phyloP scores from a whole-genome alignment of 2,329 filamentous ascomycete genomes.

The Epichloe brachyelytri region DNA sequence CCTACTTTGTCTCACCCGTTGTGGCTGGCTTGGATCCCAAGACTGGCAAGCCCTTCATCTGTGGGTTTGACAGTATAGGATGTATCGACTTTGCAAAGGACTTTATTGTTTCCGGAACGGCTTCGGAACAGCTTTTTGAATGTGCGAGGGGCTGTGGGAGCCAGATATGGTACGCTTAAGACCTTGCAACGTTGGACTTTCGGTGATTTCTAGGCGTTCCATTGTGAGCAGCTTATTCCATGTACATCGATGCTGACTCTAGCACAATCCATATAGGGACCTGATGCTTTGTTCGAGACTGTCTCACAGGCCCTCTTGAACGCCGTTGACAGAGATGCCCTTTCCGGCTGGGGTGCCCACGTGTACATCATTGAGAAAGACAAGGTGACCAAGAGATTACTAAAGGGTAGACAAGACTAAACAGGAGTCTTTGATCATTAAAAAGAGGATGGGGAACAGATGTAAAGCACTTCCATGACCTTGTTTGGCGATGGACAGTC shows the following conservation, averaged over 20 bases:
- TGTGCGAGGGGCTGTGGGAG: constrained; percentile 96
- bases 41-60: constrained; percentile 91
- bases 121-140: constrained; percentile 95
- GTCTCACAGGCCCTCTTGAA: constrained; percentile 93
- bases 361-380: constrained; percentile 99
- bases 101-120: constrained; percentile 95
- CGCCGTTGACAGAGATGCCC: constrained; percentile 88
- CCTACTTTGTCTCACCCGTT: constrained; percentile 91
- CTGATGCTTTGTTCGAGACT: constrained; percentile 95
- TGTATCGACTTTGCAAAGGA: constrained; percentile 99
- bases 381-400: constrained; percentile 96
- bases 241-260: neutral
- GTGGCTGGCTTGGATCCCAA: constrained; percentile 92
- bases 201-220: neutral
- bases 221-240: too few relatives aligned
- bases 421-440: constrained; percentile 7
- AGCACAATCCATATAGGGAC: constrained; percentile 39
- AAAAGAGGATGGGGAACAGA: constrained; percentile 3
- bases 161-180: constrained; percentile 66
- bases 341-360: constrained; percentile 96
- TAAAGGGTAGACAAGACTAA: constrained; percentile 95
- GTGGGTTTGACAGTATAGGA: constrained; percentile 96
- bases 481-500: neutral
- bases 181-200: neutral
- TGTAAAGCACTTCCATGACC: neutral